Base-by-base conservation (phyloP, 2,329 filamentous ascomycete genomes). In the Sarocladium strictum region DNA sequence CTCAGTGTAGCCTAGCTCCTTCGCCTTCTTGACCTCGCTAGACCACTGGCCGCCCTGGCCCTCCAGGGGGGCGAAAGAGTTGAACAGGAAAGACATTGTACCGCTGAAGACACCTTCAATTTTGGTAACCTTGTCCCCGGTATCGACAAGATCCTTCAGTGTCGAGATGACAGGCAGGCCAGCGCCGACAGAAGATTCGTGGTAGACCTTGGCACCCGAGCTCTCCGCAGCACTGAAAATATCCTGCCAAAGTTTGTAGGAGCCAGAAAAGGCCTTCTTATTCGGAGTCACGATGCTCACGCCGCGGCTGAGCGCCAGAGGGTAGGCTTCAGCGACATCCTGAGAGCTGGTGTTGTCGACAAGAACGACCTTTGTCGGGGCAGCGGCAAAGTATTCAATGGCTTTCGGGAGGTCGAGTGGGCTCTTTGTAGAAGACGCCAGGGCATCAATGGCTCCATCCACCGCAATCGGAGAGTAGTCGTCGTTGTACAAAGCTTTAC, bases 101-200 rank as follows among this genome's bases (percentile, higher is more conserved):
- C 94, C 94, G 58, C 90, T 96, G 75, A 99, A 97, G 53, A 99
- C 92, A 61, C 94, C 94, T 74, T 97, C 93, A 62, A 99, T 95
- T 73, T 87, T 92, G 54, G 83, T 61, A 4, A 99, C 87, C 67
- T 90, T 80, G 67, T 99, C 94, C 40, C 94, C 94, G 1, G 94
- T 99, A 59, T 92, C 87, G 23, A 97, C 83, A n/a, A 99, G 80
- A 64, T 99, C 94, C 66, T 91, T 92, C 59, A 99, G 76, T 0
- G 94, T 97, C 38, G 90, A 96, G 63, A 99, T 88, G 57, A 97
- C 87, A 4, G 94, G 94, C 51, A 99, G 80, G 3, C 94, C 94
- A 10, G 94, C 94, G 51, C 94, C 94, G 21, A 96, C 91, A 11
- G 90, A 94, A 38, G 90, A 92, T 74, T 99, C 94, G 70, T 99